Evolutionary conservation across 805 yeast genomes (phyloP).

Genomic region (Nakazawaea laoshanensis): DNA sequence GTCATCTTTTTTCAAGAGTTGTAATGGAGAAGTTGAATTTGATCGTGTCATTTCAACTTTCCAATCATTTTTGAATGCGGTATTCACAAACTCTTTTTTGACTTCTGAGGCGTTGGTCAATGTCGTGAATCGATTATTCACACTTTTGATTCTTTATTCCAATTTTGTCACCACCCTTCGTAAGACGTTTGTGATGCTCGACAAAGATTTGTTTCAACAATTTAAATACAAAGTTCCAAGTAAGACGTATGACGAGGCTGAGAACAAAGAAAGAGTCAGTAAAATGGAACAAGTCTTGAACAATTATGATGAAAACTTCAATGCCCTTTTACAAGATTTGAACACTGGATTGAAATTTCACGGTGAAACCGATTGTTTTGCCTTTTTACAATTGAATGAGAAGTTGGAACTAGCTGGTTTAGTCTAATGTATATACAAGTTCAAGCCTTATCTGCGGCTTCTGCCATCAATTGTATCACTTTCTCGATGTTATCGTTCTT

Average conservation of each 20-base stretch:
- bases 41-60: slow-evolving; percentile 36
- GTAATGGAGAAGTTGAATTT: slow-evolving; percentile 21
- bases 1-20: slow-evolving; percentile 2
- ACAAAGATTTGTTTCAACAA: slow-evolving; percentile 33
- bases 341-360: slow-evolving; percentile 34
- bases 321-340: slow-evolving; percentile 34
- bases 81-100: slow-evolving; percentile 57
- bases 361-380: slow-evolving; percentile 43
- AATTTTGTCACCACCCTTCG: slow-evolving; percentile 43
- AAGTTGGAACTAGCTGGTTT: slow-evolving; percentile 24
- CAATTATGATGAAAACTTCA: slow-evolving; percentile 35
- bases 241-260: slow-evolving; percentile 27
- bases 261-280: slow-evolving; percentile 31
- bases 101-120: slow-evolving; percentile 48
- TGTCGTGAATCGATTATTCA: slow-evolving; percentile 34
- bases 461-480: slow-evolving; percentile 67
- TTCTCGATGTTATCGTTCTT: slow-evolving; percentile 64
- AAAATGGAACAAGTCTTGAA: slow-evolving; percentile 31
- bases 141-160: slow-evolving; percentile 38
- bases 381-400: slow-evolving; percentile 32
- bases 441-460: slow-evolving; percentile 28
- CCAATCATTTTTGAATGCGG: slow-evolving; percentile 51
- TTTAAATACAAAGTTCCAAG: slow-evolving; percentile 29
- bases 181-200: slow-evolving; percentile 42
- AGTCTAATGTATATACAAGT: no score